These are phyloP conservation scores for Phaeosphaeriaceae sp. DNA, from an alignment of 2,329 filamentous ascomycete genomes.

Conservation along the genomic window DNA sequence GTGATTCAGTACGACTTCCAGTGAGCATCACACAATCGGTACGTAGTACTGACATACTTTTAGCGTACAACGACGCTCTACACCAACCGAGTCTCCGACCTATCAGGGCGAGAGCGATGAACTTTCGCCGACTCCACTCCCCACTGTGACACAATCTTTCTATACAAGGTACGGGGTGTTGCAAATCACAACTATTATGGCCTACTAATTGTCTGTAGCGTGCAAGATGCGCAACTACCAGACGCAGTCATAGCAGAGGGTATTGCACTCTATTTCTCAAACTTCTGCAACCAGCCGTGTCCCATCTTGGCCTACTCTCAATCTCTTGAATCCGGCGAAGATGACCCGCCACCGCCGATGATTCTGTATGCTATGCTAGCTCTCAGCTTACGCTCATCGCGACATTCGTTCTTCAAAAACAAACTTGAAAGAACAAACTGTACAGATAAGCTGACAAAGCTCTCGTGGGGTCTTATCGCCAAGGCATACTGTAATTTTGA, in stretches of 20 bases:
- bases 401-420: constrained; percentile 4
- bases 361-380: constrained; percentile 7
- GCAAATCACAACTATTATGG: not conserved
- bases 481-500: constrained; percentile 10
- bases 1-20: constrained; percentile 4
- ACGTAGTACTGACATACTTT: not conserved
- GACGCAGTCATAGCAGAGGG: constrained; percentile 8
- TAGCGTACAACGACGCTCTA: not conserved
- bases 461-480: constrained; percentile 7
- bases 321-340: not conserved
- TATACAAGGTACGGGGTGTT: not conserved
- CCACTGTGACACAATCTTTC: not conserved
- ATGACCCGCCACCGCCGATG: constrained; percentile 1
- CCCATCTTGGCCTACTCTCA: constrained; percentile 6
- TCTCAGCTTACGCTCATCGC: constrained; percentile 9
- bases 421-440: not conserved
- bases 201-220: not conserved
- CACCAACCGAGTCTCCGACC: not conserved
- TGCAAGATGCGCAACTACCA: not conserved
- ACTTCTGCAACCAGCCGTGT: constrained; percentile 11
- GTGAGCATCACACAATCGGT: not conserved
- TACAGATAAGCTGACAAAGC: constrained; percentile 5
- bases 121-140: too few relatives aligned
- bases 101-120: too few relatives aligned
- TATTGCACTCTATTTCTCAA: constrained; percentile 9